A percentile compares a stretch with the other conserved stretches of the same genome.
phyloP scores from a whole-genome alignment of 768 basidiomycete genomes.

The Russula sp. region DNA sequence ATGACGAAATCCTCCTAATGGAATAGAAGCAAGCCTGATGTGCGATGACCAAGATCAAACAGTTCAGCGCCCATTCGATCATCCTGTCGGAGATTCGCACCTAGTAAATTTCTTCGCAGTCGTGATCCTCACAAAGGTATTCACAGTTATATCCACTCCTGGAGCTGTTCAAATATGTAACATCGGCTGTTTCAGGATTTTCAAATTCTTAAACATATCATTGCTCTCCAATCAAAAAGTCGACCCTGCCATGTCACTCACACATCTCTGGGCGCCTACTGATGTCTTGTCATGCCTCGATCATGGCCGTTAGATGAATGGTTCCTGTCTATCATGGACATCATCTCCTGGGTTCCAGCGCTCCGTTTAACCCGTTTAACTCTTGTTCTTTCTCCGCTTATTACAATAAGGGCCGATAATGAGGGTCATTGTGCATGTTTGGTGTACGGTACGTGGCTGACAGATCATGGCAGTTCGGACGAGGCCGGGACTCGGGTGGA shows the following conservation, averaged over 20 bases:
- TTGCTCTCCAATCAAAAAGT: slow-evolving; percentile 22
- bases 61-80: slow-evolving; percentile 30
- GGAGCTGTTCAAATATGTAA: neutral
- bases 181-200: neutral
- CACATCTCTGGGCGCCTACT: neutral
- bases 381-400: neutral
- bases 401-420: neutral
- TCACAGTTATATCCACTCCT: slow-evolving; percentile 22
- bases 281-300: slow-evolving; percentile 24
- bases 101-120: slow-evolving; percentile 24
- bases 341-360: neutral
- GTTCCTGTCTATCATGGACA: slow-evolving; percentile 22
- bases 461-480: neutral
- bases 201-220: slow-evolving; percentile 31
- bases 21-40: slow-evolving; percentile 39
- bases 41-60: slow-evolving; percentile 37
- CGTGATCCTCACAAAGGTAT: slow-evolving; percentile 34
- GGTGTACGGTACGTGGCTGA: no score
- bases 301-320: slow-evolving; percentile 14
- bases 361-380: neutral
- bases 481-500: neutral
- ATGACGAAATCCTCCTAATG: slow-evolving; percentile 52
- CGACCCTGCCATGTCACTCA: neutral
- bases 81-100: neutral
- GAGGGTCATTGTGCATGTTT: no score